Base-by-base conservation (phyloP, 2,329 filamentous ascomycete species). In the Colletotrichum musae region DNA sequence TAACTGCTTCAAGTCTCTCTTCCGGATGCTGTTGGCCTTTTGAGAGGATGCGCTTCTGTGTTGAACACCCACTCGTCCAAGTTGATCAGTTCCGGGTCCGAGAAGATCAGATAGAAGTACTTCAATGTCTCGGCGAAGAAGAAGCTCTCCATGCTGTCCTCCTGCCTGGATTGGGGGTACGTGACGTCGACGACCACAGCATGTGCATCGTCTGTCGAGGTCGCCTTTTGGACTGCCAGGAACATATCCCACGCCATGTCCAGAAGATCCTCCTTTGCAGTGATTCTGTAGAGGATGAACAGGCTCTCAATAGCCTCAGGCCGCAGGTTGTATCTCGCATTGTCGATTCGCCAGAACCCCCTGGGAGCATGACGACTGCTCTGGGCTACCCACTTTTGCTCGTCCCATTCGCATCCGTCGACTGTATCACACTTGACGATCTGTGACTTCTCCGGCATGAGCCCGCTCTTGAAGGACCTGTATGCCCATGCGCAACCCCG, bases 41-140 rank as follows among this genome's bases (percentile, higher is more conserved):
- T 76, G 52, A 83, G 75, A 1, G 85, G 85, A 72, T 87, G 85
- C 3, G 84, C 86, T 74, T 87, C 85, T 0, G 86, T 88, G 64
- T 87, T 88, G 41, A 90, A 78, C 51, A 93, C 89, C 78, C 85
- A 93, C 13, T 92, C 86, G 77, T 94, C 92, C 75, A 94, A 78
- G 74, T 85, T 91, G 53, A 93, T 82, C 39, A 90, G 74, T 21
- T 87, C 84, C 0, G 90, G 87, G 18, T 91, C 86, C 39, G 87
- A 89, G 73, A 93, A 94, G 45, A 93, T 86, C 61, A 94, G 77
- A 73, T 91, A 94, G 68, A 93, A 93, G 72, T 94, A 94, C 79
- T 93, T 94, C 70, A 94, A 79, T 16, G 91, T 94, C 81, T 94
- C 91, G 0, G 89, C 89, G 74, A 92, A 81, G 90, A 92, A 94